Percentiles rank a stretch among this genome's conserved stretches.
Evolutionary conservation across 2,329 filamentous ascomycete genomes (phyloP).

Genomic region (Ascochyta fabae): DNA sequence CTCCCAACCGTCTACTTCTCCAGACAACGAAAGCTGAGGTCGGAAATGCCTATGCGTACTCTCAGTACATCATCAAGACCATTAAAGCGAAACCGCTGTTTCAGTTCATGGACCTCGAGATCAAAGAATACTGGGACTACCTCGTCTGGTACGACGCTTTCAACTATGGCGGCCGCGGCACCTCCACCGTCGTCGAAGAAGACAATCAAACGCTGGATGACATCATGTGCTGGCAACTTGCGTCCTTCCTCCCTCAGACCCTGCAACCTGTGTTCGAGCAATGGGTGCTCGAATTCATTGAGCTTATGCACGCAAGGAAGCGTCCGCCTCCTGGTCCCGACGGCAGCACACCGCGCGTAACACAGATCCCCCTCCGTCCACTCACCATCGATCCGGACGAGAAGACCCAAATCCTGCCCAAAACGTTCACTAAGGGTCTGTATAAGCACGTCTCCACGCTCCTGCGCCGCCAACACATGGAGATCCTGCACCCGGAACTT

Average conservation of each 20-base stretch:
- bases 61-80: slow-evolving; percentile 95
- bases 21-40: slow-evolving; percentile 98
- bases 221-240: slow-evolving; percentile 98
- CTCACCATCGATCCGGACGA: slow-evolving; percentile 64
- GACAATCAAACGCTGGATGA: slow-evolving; percentile 85
- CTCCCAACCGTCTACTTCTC: slow-evolving; percentile 83
- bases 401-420: slow-evolving; percentile 72
- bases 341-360: slow-evolving; percentile 61
- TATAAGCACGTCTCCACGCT: slow-evolving; percentile 86
- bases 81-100: slow-evolving; percentile 96
- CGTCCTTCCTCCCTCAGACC: slow-evolving; percentile 80
- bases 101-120: slow-evolving; percentile 94
- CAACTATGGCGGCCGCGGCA: slow-evolving; percentile 97
- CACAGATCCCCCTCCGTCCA: slow-evolving; percentile 65
- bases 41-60: slow-evolving; percentile 94
- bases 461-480: slow-evolving; percentile 84
- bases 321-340: slow-evolving; percentile 56
- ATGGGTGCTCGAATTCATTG: slow-evolving; percentile 93
- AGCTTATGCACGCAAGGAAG: slow-evolving; percentile 90
- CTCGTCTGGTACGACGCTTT: slow-evolving; percentile 99
- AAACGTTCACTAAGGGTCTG: slow-evolving; percentile 83
- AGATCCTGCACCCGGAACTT: slow-evolving; percentile 87
- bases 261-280: slow-evolving; percentile 87
- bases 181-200: slow-evolving; percentile 75
- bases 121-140: slow-evolving; percentile 99